A percentile compares a stretch with the other conserved stretches of the same genome.
These are phyloP conservation scores for Nitzschia sp. DNA, from an alignment of 108 stramenopile species.

Conservation along the genomic window DNA sequence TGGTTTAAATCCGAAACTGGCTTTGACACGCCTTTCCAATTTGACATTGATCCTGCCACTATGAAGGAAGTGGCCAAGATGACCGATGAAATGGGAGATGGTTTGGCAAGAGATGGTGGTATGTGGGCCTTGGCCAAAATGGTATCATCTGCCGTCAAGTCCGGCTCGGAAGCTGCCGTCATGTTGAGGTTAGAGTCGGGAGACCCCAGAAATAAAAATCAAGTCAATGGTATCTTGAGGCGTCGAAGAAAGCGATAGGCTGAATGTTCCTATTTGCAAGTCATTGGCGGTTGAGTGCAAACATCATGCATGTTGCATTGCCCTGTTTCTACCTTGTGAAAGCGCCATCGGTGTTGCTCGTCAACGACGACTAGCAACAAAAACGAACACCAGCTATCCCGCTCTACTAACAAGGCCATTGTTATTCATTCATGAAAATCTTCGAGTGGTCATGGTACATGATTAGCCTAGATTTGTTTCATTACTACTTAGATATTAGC, in stretches of 20 bases:
- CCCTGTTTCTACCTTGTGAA: background rate
- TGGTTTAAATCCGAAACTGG: slow-evolving; percentile 86
- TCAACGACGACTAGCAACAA: too few relatives aligned
- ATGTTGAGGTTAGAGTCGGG: slow-evolving; percentile 72
- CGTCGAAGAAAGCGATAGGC: slow-evolving; percentile 30
- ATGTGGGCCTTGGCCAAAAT: slow-evolving; percentile 86
- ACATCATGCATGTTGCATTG: background rate
- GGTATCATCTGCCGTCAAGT: slow-evolving; percentile 65
- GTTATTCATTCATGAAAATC: too few relatives aligned
- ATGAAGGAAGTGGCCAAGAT: slow-evolving; percentile 86
- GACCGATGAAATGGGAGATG: slow-evolving; percentile 61
- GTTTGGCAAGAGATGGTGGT: slow-evolving; percentile 82
- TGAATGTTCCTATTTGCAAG: too few relatives aligned
- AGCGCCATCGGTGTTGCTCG: too few relatives aligned
- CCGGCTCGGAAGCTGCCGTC: slow-evolving; percentile 61
- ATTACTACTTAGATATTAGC: too few relatives aligned
- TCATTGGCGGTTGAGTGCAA: background rate
- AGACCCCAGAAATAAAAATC: slow-evolving; percentile 29
- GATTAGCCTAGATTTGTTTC: too few relatives aligned
- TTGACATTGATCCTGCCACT: slow-evolving; percentile 72
- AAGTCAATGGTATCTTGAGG: slow-evolving; percentile 27
- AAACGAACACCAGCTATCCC: too few relatives aligned
- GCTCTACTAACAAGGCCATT: too few relatives aligned
- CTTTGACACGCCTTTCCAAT: slow-evolving; percentile 58
- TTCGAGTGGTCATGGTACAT: too few relatives aligned